Percentiles rank a stretch among this genome's conserved stretches.
phyloP scores from a whole-genome alignment of 768 basidiomycete genomes.

The Rhizopogon sp. region DNA sequence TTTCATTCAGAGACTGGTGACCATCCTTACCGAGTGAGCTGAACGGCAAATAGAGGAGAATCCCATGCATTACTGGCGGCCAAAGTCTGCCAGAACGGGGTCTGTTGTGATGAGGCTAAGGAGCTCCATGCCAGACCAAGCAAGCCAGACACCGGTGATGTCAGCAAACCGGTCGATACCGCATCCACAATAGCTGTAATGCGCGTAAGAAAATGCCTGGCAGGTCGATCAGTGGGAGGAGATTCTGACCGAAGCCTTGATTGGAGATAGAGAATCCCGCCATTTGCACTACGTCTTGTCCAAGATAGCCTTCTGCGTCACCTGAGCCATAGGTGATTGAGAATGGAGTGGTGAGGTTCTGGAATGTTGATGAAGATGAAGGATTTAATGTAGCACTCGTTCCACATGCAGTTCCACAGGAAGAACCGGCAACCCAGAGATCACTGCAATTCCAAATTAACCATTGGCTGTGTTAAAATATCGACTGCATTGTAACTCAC shows the following conservation, averaged over 20 bases:
- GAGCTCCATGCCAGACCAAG: constrained; percentile 48
- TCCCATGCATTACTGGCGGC: constrained; percentile 31
- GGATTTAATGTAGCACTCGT: constrained; percentile 28
- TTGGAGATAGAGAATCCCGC: constrained; percentile 44
- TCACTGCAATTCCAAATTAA: constrained; percentile 34
- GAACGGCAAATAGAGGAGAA: constrained; percentile 37
- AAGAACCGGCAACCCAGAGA: constrained; percentile 42
- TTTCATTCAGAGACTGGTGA: neutral
- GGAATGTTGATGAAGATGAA: constrained; percentile 33
- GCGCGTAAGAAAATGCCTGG: neutral
- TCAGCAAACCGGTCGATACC: constrained; percentile 33
- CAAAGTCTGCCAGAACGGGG: constrained; percentile 49
- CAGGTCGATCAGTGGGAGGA: neutral
- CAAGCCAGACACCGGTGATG: constrained; percentile 44
- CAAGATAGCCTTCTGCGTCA: constrained; percentile 39
- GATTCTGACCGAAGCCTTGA: constrained; percentile 37
- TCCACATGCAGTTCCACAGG: constrained; percentile 26
- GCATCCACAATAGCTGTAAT: constrained; percentile 33
- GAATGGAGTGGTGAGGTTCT: constrained; percentile 31
- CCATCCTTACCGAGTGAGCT: constrained; percentile 33
- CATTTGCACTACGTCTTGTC: constrained; percentile 42
- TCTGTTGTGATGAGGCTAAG: constrained; percentile 37
- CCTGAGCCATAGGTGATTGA: constrained; percentile 46
- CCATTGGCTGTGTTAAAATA: neutral
- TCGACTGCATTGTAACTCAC: constrained; percentile 11